These are phyloP conservation scores for Backusella luteola DNA, from an alignment of 192 early-diverging fungal genomes.

Conservation along the genomic window DNA sequence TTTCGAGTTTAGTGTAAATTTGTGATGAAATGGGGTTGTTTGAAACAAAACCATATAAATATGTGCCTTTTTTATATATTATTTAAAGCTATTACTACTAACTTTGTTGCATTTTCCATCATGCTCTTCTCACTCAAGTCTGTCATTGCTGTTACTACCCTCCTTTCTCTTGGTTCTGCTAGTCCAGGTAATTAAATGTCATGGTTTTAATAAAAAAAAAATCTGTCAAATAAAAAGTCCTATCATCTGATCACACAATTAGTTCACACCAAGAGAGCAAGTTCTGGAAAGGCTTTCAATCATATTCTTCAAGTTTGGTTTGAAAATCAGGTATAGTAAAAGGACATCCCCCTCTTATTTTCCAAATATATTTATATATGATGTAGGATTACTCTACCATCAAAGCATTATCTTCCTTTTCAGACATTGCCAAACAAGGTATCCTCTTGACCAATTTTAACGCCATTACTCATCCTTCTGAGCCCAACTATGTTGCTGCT, in stretches of 20 bases:
- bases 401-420: neutral
- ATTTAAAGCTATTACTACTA: too few relatives aligned
- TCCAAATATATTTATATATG: too few relatives aligned
- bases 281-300: constrained; percentile 24
- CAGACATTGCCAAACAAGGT: neutral
- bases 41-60: neutral
- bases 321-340: constrained; percentile 13
- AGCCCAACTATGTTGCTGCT: constrained; percentile 74
- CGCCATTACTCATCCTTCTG: constrained; percentile 56
- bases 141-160: constrained; percentile 8
- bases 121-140: neutral
- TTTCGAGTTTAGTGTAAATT: neutral
- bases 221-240: neutral
- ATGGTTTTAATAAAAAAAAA: too few relatives aligned
- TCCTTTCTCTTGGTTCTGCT: constrained; percentile 17
- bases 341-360: too few relatives aligned
- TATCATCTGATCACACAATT: neutral
- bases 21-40: neutral
- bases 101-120: neutral
- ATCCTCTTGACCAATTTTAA: neutral
- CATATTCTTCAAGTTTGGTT: constrained; percentile 28
- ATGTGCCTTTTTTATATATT: neutral
- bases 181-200: neutral
- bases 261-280: constrained; percentile 1
- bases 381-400: constrained; percentile 7